Base-by-base conservation (phyloP, 1,284 basidiomycete genomes). In the Ceratobasidium sp. region DNA sequence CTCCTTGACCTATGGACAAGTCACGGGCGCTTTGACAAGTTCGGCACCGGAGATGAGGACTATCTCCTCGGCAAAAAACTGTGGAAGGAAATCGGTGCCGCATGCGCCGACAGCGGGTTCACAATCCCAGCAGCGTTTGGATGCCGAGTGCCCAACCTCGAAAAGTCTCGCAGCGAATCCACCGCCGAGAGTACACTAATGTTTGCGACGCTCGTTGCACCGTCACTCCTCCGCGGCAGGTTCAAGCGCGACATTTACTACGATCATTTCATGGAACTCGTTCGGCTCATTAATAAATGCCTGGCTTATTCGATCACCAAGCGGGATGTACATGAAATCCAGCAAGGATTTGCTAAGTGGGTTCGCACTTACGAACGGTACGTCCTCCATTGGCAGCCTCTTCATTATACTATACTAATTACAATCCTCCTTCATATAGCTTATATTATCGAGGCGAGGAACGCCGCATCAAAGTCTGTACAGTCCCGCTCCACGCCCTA, bases 121-220 rank as follows among this genome's bases (percentile, higher is more conserved):
- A 83, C 82, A 0, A 88, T 89, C 5, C 88, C 88, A 0, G 83
- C 83, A 1, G 81, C 83, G 2, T 89, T 85, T 83, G 87, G 86
- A 2, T 80, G 83, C 6, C 81, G 84, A 0, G 79, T 85, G 0
- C 87, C 85, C 0, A 85, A 89, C 70, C 80, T 89, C 17, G 81
- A 84, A 0, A 79, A 79, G 1, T 84, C 87, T 42, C 77, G 81
- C 17, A 61, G 26, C 0, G 78, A 81, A 0, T 82, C 78, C 28
- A 85, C 82, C 0, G 84, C 85, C 0, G 84, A 87, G 79, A 79
- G 1, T 85, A 83, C 81, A 1, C 80, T 83, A 17, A 38, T 70
- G 0, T 79, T 74, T 15, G 33, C 67, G 13, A 68, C 75, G 2
- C 52, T 77, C 33, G 33, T 79, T 46, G 66, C 13, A 0, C 78